Conservation (phyloP, 1,139 yeast species). For the Taphrina wiesneri region DNA sequence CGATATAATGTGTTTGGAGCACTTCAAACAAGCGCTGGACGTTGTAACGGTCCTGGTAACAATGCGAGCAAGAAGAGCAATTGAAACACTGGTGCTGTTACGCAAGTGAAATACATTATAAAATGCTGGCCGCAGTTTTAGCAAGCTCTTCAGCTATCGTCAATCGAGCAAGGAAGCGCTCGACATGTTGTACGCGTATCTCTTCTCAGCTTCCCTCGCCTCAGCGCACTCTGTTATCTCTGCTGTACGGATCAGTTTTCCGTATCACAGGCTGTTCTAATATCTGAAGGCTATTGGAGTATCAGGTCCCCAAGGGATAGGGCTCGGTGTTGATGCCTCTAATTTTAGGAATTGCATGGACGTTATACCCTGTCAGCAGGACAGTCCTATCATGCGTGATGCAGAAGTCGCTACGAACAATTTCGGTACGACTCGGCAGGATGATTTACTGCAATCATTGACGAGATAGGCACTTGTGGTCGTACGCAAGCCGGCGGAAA, state of each 20-base stretch:
- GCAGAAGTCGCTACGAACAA: slow-evolving; percentile 29
- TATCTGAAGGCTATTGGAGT: slow-evolving; percentile 11
- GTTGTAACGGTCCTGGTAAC: background rate
- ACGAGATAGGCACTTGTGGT: slow-evolving; percentile 13
- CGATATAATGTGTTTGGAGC: background rate
- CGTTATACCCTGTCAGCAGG: slow-evolving; percentile 33
- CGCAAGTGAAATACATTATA: background rate
- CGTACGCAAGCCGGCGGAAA: slow-evolving; percentile 32
- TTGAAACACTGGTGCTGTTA: background rate
- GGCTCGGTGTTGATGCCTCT: slow-evolving; percentile 27
- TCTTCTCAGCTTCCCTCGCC: background rate
- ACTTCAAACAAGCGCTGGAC: background rate
- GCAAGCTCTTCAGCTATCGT: background rate
- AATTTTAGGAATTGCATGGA: slow-evolving; percentile 33
- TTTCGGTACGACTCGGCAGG: background rate
- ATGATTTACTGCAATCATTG: background rate
- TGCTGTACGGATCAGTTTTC: background rate
- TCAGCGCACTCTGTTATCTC: slow-evolving; percentile 28
- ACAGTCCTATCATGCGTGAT: slow-evolving; percentile 32
- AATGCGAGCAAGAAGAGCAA: background rate
- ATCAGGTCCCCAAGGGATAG: slow-evolving; percentile 24
- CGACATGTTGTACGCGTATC: background rate
- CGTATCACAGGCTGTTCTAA: background rate
- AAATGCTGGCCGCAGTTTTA: background rate
- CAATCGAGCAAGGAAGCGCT: background rate